phyloP scores from a whole-genome alignment of 768 basidiomycete species.

The Tephrocybe rancida region DNA sequence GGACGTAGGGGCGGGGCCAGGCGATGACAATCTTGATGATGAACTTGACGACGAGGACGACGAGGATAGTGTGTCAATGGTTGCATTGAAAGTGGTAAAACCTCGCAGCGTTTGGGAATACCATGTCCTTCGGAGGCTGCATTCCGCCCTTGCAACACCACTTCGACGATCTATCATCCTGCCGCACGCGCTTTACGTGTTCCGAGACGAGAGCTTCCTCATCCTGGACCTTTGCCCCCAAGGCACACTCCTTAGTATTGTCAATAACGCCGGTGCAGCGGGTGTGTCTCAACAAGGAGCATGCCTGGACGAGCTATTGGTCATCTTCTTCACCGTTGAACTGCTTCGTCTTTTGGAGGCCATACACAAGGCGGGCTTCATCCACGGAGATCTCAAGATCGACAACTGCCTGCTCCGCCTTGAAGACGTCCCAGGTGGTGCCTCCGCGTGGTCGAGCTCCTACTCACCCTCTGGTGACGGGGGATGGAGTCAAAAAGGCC shows the following conservation, averaged over 20 bases:
- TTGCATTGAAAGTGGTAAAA: slow-evolving; percentile 91
- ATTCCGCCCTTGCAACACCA: slow-evolving; percentile 60
- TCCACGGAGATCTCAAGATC: slow-evolving; percentile 98
- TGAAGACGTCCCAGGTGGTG: slow-evolving; percentile 75
- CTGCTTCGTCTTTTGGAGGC: slow-evolving; percentile 81
- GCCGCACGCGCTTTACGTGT: slow-evolving; percentile 82
- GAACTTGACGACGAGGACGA: slow-evolving; percentile 60
- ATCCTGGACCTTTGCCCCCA: slow-evolving; percentile 87
- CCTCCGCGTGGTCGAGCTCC: slow-evolving; percentile 67
- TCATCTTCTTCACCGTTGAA: slow-evolving; percentile 94
- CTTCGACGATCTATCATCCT: slow-evolving; percentile 71
- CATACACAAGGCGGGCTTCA: slow-evolving; percentile 81
- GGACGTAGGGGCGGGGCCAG: slow-evolving; percentile 50
- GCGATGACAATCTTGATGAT: slow-evolving; percentile 54
- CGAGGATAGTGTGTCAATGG: slow-evolving; percentile 54
- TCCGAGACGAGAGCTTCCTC: slow-evolving; percentile 87
- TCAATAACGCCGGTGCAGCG: slow-evolving; percentile 79
- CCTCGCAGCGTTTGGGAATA: slow-evolving; percentile 94
- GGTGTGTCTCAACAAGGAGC: slow-evolving; percentile 81
- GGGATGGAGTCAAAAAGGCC: slow-evolving; percentile 88
- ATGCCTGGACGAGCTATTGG: slow-evolving; percentile 89
- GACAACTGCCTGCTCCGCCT: slow-evolving; percentile 97
- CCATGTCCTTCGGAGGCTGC: slow-evolving; percentile 78
- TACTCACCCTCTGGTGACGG: slow-evolving; percentile 80
- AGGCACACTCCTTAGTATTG: slow-evolving; percentile 89